These are phyloP conservation scores for Colletotrichum sojae DNA, from an alignment of 2,329 filamentous ascomycete genomes.

Conservation along the genomic window DNA sequence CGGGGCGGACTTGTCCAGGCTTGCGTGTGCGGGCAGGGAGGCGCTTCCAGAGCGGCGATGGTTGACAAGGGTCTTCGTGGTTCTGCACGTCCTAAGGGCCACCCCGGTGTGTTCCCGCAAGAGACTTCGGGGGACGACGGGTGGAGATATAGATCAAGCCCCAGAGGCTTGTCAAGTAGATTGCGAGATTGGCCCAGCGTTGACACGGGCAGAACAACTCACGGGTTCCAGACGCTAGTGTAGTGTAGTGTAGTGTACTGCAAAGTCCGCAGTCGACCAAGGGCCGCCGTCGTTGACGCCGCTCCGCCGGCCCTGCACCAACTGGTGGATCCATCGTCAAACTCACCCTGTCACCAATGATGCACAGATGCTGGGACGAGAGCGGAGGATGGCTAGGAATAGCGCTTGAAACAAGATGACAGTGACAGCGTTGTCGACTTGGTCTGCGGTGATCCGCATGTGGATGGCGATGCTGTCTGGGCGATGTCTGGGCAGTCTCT, in stretches of 20 bases:
- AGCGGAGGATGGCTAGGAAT: conserved; percentile 38
- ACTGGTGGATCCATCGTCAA: conserved; percentile 36
- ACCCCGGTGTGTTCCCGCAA: conserved; percentile 37
- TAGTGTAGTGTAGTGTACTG: conserved; percentile 4
- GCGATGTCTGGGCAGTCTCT: conserved; percentile 41
- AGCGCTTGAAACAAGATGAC: conserved; percentile 43
- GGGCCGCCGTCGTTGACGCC: conserved; percentile 13
- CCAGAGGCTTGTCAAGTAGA: conserved; percentile 33
- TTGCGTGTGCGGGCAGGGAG: conserved; percentile 36
- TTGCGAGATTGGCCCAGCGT: conserved; percentile 27
- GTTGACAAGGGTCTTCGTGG: conserved; percentile 31
- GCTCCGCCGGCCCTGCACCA: conserved; percentile 11
- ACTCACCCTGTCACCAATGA: conserved; percentile 38
- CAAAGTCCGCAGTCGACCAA: conserved; percentile 20
- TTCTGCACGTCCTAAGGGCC: conserved; percentile 21
- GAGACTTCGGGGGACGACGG: conserved; percentile 18
- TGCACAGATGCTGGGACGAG: conserved; percentile 35
- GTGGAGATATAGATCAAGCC: conserved; percentile 24
- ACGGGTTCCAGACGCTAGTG: conserved; percentile 21
- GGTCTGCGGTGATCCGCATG: conserved; percentile 38
- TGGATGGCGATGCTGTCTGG: conserved; percentile 39
- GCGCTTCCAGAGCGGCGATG: conserved; percentile 21
- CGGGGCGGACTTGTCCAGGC: conserved; percentile 29
- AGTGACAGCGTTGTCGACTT: conserved; percentile 40
- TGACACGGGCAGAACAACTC: conserved; percentile 19